Percentiles rank a stretch among this genome's conserved stretches.
These are phyloP conservation scores for Debaryomycetaceae sp. DNA, from an alignment of 1,139 yeast species.

Conservation along the genomic window DNA sequence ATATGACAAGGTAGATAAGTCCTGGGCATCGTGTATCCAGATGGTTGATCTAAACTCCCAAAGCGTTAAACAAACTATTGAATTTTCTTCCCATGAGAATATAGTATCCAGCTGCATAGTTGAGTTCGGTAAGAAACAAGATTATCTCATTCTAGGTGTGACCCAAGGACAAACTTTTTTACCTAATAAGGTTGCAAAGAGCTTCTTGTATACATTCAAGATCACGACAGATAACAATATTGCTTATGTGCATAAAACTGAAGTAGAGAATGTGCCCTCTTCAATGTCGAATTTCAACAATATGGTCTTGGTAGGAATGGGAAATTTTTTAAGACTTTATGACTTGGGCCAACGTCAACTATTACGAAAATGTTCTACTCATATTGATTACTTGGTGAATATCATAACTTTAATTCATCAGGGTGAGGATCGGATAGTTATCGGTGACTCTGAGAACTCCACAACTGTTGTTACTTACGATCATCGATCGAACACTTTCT, in stretches of 20 bases:
- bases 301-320: constrained; percentile 57
- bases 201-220: constrained; percentile 43
- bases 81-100: constrained; percentile 40
- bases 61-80: constrained; percentile 37
- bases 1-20: constrained; percentile 16
- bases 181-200: constrained; percentile 30
- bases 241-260: constrained; percentile 59
- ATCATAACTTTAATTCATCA: constrained; percentile 52
- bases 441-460: constrained; percentile 65
- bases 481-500: constrained; percentile 45
- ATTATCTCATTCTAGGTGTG: constrained; percentile 49
- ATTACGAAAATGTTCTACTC: constrained; percentile 57
- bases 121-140: constrained; percentile 21
- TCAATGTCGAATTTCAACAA: constrained; percentile 59
- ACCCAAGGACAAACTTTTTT: constrained; percentile 32
- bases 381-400: constrained; percentile 31
- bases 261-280: constrained; percentile 45
- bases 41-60: constrained; percentile 37
- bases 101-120: constrained; percentile 22
- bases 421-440: constrained; percentile 54
- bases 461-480: constrained; percentile 58
- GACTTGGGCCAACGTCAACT: constrained; percentile 80
- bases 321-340: constrained; percentile 53
- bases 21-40: constrained; percentile 56
- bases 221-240: constrained; percentile 33